phyloP scores from a whole-genome alignment of 495 filamentous ascomycete genomes.

The Opeltia flavorubescens region DNA sequence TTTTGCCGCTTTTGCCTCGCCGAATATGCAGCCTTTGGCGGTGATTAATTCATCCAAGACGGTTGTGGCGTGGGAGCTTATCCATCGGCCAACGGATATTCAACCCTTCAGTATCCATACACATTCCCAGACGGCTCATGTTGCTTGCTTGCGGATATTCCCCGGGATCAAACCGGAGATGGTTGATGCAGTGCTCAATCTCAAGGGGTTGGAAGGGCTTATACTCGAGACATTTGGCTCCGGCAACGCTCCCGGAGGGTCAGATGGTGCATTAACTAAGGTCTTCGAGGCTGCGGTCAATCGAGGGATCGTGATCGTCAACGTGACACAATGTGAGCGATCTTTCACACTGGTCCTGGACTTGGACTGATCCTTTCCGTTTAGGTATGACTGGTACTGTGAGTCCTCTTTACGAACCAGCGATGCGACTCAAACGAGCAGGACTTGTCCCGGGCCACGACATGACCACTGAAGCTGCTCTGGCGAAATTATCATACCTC shows the following conservation, averaged over 20 bases:
- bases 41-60: conserved; percentile 67
- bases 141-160: conserved; percentile 88
- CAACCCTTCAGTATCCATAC: conserved; percentile 64
- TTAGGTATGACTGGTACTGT: conserved; percentile 68
- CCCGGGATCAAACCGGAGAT: conserved; percentile 91
- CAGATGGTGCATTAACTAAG: conserved; percentile 69
- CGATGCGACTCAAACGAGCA: conserved; percentile 71
- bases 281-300: conserved; percentile 65
- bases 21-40: conserved; percentile 70
- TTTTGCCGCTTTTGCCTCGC: conserved; percentile 77
- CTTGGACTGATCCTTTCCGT: too few species aligned
- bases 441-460: conserved; percentile 90
- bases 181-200: conserved; percentile 72
- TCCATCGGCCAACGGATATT: conserved; percentile 60
- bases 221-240: conserved; percentile 93
- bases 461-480: conserved; percentile 82
- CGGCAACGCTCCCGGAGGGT: conserved; percentile 79
- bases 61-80: conserved; percentile 69
- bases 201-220: conserved; percentile 68
- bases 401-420: conserved; percentile 79
- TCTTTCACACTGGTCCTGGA: neutral
- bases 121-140: conserved; percentile 71
- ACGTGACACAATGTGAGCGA: conserved; percentile 73
- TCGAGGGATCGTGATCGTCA: conserved; percentile 78
- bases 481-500: conserved; percentile 87